A percentile compares a stretch with the other conserved stretches of the same genome.
phyloP scores from a whole-genome alignment of 1,284 basidiomycete genomes.

The Trichosporon ovoides region DNA sequence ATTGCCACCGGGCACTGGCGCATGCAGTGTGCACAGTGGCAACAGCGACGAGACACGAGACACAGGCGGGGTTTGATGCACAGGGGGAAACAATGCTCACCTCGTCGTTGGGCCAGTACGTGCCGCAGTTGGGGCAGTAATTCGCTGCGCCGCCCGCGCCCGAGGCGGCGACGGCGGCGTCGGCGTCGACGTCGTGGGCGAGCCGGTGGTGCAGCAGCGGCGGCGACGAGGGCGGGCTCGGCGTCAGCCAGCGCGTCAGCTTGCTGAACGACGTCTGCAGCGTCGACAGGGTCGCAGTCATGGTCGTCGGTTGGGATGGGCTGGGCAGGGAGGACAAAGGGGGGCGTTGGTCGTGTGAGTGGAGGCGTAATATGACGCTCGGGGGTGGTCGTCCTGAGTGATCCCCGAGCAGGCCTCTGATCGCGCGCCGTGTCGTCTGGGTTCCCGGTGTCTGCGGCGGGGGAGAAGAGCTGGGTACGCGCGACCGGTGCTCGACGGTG shows the following conservation, averaged over 20 bases:
- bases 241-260: neutral
- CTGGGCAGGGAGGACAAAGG: too few relatives aligned
- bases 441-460: too few relatives aligned
- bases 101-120: constrained; percentile 1
- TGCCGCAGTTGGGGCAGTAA: constrained; percentile 2
- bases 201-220: neutral
- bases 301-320: neutral
- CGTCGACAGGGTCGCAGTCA: neutral
- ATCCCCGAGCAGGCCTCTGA: neutral
- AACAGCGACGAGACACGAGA: too few relatives aligned
- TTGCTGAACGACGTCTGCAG: neutral
- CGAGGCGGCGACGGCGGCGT: too few relatives aligned
- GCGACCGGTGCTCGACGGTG: too few relatives aligned
- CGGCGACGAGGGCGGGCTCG: neutral
- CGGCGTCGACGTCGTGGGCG: neutral
- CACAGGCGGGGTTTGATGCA: too few relatives aligned
- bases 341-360: neutral
- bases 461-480: too few relatives aligned
- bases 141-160: neutral
- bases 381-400: neutral
- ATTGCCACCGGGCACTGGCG: too few relatives aligned
- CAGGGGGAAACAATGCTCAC: neutral
- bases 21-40: too few relatives aligned
- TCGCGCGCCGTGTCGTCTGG: too few relatives aligned
- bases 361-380: neutral